Percentiles rank a stretch among this genome's conserved stretches.
Evolutionary conservation across 164 flowering plant species (phyloP).

Genomic region (Stephania yunnanensis): DNA sequence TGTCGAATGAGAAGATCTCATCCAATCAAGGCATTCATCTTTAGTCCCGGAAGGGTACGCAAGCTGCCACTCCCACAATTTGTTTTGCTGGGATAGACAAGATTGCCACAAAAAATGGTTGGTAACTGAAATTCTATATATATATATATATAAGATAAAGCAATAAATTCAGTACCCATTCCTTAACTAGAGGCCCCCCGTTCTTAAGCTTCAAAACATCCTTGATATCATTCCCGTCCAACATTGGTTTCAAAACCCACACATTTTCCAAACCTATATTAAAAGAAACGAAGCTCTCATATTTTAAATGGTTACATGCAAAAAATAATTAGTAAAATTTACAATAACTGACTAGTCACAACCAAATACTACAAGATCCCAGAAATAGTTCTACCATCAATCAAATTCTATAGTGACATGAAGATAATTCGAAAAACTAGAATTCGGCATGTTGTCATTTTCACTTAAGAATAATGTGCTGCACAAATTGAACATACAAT

Average conservation of each 20-base stretch:
- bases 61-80: conserved; percentile 78
- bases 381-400: neutral
- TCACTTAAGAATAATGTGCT: neutral
- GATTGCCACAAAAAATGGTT: conserved; percentile 4
- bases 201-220: conserved; percentile 53
- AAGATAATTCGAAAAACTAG: neutral
- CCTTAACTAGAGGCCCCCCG: conserved; percentile 72
- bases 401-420: neutral
- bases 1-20: conserved; percentile 52
- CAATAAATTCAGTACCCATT: conserved; percentile 56
- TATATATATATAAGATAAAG: neutral
- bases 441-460: neutral
- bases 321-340: neutral
- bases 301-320: neutral
- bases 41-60: conserved; percentile 65
- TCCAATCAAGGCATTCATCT: conserved; percentile 84
- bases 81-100: conserved; percentile 52
- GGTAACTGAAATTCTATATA: neutral
- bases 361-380: neutral
- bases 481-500: neutral
- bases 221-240: conserved; percentile 89
- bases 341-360: neutral
- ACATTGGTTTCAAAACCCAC: conserved; percentile 76
- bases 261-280: conserved; percentile 69
- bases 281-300: neutral